A percentile compares a stretch with the other conserved stretches of the same genome.
phyloP scores from a whole-genome alignment of 164 flowering plant species.

The Cinnamomum micranthum region DNA sequence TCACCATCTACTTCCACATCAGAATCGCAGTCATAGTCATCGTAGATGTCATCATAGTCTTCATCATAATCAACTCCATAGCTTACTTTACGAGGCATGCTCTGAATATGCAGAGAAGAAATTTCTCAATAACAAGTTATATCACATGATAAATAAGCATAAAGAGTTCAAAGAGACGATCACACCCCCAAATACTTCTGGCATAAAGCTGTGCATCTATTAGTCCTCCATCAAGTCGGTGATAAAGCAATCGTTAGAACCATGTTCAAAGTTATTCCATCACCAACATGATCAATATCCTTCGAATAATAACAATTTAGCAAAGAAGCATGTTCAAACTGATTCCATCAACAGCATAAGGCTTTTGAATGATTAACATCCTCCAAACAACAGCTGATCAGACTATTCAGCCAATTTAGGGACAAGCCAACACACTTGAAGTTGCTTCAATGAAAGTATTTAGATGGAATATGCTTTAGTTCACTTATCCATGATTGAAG shows the following conservation, averaged over 20 bases:
- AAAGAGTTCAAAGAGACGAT: background rate
- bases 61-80: conserved; percentile 51
- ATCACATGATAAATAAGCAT: background rate
- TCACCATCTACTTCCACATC: conserved; percentile 42
- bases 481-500: too few relatives aligned
- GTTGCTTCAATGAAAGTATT: too few relatives aligned
- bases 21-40: conserved; percentile 34
- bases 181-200: background rate
- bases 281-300: background rate
- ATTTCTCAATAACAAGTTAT: background rate
- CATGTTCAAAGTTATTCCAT: background rate
- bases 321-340: too few relatives aligned
- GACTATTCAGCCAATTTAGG: background rate
- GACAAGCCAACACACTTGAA: background rate
- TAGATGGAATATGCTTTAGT: too few relatives aligned
- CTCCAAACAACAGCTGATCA: background rate
- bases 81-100: conserved; percentile 74
- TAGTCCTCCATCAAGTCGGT: too few relatives aligned
- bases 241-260: background rate
- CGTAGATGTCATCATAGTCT: conserved; percentile 35
- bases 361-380: background rate
- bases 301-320: too few relatives aligned
- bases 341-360: background rate
- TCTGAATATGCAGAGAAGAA: conserved; percentile 14
- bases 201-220: background rate